phyloP scores from a whole-genome alignment of 805 yeast species.

The Clavispora fructus region DNA sequence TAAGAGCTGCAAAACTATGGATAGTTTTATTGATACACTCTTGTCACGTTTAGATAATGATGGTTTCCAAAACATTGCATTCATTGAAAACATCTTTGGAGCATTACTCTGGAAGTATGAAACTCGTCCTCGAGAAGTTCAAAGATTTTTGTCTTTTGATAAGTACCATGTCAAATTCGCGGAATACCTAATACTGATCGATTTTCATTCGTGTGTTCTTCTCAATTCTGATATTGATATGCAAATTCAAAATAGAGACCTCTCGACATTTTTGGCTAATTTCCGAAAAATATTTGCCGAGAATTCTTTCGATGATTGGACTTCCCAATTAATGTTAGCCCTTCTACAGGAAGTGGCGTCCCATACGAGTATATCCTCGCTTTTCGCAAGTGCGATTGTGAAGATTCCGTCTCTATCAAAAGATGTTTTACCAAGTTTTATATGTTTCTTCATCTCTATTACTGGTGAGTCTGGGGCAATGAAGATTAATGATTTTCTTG shows the following conservation, averaged over 20 bases:
- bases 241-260: conserved; percentile 4
- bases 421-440: conserved; percentile 20
- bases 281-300: conserved; percentile 5
- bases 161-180: conserved; percentile 8
- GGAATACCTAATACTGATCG: conserved; percentile 26
- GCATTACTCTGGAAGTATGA: conserved; percentile 27
- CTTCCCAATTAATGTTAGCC: conserved; percentile 24
- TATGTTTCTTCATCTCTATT: conserved; percentile 19
- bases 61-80: conserved; percentile 3
- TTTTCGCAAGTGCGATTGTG: conserved; percentile 28
- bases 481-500: not conserved
- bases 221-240: conserved; percentile 20
- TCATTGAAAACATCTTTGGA: conserved; percentile 38
- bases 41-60: conserved; percentile 10
- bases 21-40: conserved; percentile 12
- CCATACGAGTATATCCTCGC: conserved; percentile 23
- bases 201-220: conserved; percentile 28
- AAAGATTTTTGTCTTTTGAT: conserved; percentile 19
- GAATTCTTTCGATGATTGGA: conserved; percentile 22
- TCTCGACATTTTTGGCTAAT: conserved; percentile 10
- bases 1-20: conserved; percentile 3
- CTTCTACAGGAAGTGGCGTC: conserved; percentile 27
- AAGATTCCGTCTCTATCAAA: conserved; percentile 19
- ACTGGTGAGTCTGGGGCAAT: conserved; percentile 6
- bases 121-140: conserved; percentile 12